phyloP scores from a whole-genome alignment of 164 flowering plant species.

The Magnolia changhungtana region DNA sequence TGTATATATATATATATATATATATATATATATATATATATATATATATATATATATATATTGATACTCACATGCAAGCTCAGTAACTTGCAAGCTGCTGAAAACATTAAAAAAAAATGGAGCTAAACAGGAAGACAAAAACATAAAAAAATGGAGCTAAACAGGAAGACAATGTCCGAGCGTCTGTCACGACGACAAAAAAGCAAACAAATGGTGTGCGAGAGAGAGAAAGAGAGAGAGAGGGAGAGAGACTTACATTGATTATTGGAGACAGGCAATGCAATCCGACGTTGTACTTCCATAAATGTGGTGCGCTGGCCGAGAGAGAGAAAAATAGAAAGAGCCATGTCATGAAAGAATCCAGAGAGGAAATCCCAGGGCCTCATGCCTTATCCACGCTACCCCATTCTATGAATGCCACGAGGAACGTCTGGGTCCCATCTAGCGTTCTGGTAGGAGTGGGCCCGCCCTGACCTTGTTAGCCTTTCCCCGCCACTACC shows the following conservation, averaged over 20 bases:
- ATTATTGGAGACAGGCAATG: neutral
- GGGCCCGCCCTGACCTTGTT: too few relatives aligned
- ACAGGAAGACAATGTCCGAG: too few relatives aligned
- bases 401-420: neutral
- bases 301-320: neutral
- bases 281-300: neutral
- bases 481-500: too few relatives aligned
- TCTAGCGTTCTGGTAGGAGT: neutral
- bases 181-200: neutral
- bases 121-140: too few relatives aligned
- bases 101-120: too few relatives aligned
- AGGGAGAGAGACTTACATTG: neutral
- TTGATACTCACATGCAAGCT: too few relatives aligned
- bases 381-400: conserved; percentile 3
- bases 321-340: neutral
- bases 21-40: too few relatives aligned
- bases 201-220: neutral
- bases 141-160: too few relatives aligned
- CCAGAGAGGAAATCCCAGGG: neutral
- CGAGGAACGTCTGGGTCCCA: neutral
- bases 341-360: neutral
- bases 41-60: too few relatives aligned
- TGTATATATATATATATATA: too few relatives aligned
- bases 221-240: neutral
- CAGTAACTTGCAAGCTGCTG: too few relatives aligned